Percentiles rank a stretch among this genome's conserved stretches.
Evolutionary conservation across 768 basidiomycete genomes (phyloP).

Genomic region (Mycena alexandri): DNA sequence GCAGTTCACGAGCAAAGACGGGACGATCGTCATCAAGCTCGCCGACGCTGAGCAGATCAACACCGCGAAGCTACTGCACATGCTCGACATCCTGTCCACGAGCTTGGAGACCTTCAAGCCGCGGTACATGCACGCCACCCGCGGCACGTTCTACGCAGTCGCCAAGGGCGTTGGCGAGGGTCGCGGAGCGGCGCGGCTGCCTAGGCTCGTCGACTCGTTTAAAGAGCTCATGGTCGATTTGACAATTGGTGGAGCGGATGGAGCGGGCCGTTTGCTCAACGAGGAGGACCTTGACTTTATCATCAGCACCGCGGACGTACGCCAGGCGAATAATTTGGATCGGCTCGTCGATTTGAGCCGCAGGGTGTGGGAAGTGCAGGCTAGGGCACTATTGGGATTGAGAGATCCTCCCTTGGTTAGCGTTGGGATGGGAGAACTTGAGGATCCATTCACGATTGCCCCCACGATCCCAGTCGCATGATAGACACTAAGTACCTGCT

Average conservation of each 20-base stretch:
- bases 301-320: slow-evolving; percentile 32
- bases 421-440: slow-evolving; percentile 22
- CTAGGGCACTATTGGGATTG: slow-evolving; percentile 24
- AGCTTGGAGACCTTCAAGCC: slow-evolving; percentile 40
- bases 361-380: slow-evolving; percentile 36
- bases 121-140: slow-evolving; percentile 41
- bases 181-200: slow-evolving; percentile 23
- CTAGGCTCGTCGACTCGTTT: slow-evolving; percentile 23
- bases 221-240: slow-evolving; percentile 37
- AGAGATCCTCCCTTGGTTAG: slow-evolving; percentile 29
- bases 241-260: slow-evolving; percentile 35
- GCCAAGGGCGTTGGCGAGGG: slow-evolving; percentile 40
- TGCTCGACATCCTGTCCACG: slow-evolving; percentile 41
- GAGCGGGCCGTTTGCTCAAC: slow-evolving; percentile 27
- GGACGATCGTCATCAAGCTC: slow-evolving; percentile 42
- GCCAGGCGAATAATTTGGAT: slow-evolving; percentile 31
- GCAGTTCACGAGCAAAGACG: slow-evolving; percentile 32
- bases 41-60: slow-evolving; percentile 38
- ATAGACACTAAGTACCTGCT: neutral
- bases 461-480: slow-evolving; percentile 14
- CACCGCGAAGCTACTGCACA: slow-evolving; percentile 43
- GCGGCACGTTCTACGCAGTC: slow-evolving; percentile 42
- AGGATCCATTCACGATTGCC: slow-evolving; percentile 24
- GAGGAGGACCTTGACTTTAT: slow-evolving; percentile 37
- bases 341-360: slow-evolving; percentile 32